Evolutionary conservation across 257 asterid species (phyloP).

Genomic region (Solanum paucissectum): DNA sequence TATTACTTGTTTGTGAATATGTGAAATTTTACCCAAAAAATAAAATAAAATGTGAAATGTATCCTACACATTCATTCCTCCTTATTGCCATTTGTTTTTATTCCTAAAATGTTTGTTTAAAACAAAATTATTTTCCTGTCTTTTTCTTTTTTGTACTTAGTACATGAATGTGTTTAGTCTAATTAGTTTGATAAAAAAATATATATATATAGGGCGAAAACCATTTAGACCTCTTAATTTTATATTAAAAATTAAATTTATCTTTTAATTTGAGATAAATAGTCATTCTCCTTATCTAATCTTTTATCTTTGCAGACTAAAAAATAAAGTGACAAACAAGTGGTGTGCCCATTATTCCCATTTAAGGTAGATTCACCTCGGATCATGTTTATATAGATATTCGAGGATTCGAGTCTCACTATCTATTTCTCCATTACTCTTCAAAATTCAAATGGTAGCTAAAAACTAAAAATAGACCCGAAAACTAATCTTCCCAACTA

Average conservation of each 20-base stretch:
- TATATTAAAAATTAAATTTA: too few relatives aligned
- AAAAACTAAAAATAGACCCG: accelerated
- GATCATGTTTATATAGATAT: accelerated
- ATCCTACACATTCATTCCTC: not conserved
- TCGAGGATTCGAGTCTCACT: too few relatives aligned
- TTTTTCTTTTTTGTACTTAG: not conserved
- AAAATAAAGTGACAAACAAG: too few relatives aligned
- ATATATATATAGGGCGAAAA: too few relatives aligned
- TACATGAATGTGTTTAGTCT: not conserved
- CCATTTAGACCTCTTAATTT: not conserved
- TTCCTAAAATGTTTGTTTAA: not conserved
- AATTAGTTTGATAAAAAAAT: not conserved
- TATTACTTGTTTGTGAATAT: not conserved
- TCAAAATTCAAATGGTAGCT: too few relatives aligned
- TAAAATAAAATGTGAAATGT: not conserved
- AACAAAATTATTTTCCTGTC: not conserved
- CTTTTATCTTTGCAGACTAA: too few relatives aligned
- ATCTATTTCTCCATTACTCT: too few relatives aligned
- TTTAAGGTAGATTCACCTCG: too few relatives aligned
- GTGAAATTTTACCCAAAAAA: not conserved
- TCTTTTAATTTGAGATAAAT: not conserved
- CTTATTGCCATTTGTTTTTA: not conserved
- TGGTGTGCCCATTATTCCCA: too few relatives aligned
- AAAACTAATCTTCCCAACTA: too few relatives aligned
- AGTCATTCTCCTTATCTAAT: not conserved